Percentiles rank a stretch among this genome's conserved stretches.
Conservation (phyloP, 345 rosid species). For the Gossypium australe region DNA sequence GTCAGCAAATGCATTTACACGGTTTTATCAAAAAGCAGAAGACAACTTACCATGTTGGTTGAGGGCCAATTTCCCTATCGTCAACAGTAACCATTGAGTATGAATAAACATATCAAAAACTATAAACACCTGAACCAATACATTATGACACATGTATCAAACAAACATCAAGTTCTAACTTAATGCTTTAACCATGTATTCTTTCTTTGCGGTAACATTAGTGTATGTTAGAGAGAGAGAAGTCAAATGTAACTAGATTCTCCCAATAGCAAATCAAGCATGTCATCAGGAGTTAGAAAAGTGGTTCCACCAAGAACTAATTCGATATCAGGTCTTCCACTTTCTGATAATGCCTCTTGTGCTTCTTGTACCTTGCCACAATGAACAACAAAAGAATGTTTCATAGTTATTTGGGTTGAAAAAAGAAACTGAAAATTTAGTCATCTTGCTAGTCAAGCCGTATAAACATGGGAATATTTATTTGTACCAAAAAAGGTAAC, state of each 20-base stretch:
- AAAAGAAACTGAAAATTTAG: not conserved
- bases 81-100: not conserved
- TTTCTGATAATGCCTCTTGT: constrained; percentile 71
- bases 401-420: not conserved
- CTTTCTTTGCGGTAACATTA: not conserved
- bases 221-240: not conserved
- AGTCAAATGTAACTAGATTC: constrained; percentile 50
- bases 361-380: constrained; percentile 59
- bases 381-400: not conserved
- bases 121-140: not conserved
- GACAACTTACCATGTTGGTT: not conserved
- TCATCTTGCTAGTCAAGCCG: not conserved
- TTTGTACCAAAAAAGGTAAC: too few relatives aligned
- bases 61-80: not conserved
- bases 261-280: constrained; percentile 74
- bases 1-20: too few relatives aligned
- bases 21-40: too few relatives aligned
- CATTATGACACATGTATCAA: not conserved
- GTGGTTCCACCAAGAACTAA: constrained; percentile 86
- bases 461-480: not conserved
- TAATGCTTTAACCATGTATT: not conserved
- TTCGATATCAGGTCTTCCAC: constrained; percentile 75
- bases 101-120: not conserved
- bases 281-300: constrained; percentile 74
- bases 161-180: not conserved